Evolutionary conservation across 1,139 yeast genomes (phyloP).

Genomic region (Lodderomyces beijingensis): DNA sequence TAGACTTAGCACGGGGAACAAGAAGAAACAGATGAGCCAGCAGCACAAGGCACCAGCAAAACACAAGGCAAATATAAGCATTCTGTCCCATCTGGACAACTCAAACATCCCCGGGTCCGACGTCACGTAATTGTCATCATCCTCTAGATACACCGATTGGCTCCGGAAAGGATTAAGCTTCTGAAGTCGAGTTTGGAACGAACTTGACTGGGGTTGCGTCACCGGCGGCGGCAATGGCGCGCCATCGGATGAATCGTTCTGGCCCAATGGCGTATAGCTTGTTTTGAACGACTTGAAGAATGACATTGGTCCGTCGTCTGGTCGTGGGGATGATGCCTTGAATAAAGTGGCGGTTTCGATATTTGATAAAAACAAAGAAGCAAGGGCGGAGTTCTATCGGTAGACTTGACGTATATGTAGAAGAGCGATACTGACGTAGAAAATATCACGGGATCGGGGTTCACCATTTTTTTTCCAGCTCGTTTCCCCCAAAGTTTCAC

Average conservation of each 20-base stretch:
- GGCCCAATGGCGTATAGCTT: slow-evolving; percentile 29
- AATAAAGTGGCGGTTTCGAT: too few relatives aligned
- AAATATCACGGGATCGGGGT: too few relatives aligned
- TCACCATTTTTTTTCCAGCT: too few relatives aligned
- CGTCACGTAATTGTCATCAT: slow-evolving; percentile 43
- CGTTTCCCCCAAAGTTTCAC: too few relatives aligned
- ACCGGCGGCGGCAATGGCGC: slow-evolving; percentile 41
- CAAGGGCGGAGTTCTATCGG: too few relatives aligned
- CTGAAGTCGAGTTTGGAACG: slow-evolving; percentile 28
- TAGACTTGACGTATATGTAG: too few relatives aligned
- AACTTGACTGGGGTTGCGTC: slow-evolving; percentile 17
- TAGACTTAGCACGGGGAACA: slow-evolving; percentile 52
- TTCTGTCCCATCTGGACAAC: slow-evolving; percentile 56
- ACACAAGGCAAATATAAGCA: slow-evolving; percentile 52
- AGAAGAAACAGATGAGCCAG: slow-evolving; percentile 49
- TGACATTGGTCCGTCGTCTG: too few relatives aligned
- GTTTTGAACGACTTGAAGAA: slow-evolving; percentile 33
- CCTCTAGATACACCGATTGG: slow-evolving; percentile 36
- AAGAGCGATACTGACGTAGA: too few relatives aligned
- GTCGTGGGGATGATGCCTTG: too few relatives aligned
- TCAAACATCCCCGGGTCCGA: slow-evolving; percentile 45
- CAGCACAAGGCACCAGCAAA: slow-evolving; percentile 53
- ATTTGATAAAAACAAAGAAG: too few relatives aligned
- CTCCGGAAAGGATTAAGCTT: slow-evolving; percentile 39
- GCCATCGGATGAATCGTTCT: slow-evolving; percentile 27